Conservation (phyloP, 2,329 filamentous ascomycete genomes). For the Cordyceps cicadae region DNA sequence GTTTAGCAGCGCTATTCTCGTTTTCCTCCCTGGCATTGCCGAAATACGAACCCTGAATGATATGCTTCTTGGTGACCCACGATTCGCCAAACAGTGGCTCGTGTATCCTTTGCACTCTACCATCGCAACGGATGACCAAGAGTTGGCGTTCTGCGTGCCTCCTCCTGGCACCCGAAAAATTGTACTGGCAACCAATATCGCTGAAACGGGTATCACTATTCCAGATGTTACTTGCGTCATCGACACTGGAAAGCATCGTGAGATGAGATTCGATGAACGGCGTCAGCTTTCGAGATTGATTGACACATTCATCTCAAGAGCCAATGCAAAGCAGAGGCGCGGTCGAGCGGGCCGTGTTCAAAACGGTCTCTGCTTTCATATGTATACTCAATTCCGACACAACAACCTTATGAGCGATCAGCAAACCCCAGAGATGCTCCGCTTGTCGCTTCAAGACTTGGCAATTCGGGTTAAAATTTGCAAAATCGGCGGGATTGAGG, state of each 20-base stretch:
- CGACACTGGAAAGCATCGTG: constrained; percentile 92
- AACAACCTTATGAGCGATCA: constrained; percentile 81
- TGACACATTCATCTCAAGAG: constrained; percentile 89
- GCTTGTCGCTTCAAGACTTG: constrained; percentile 86
- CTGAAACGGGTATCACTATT: constrained; percentile 97
- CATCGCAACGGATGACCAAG: constrained; percentile 93
- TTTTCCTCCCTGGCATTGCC: constrained; percentile 90
- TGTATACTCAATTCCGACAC: constrained; percentile 86
- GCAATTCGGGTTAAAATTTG: constrained; percentile 97
- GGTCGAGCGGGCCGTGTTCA: constrained; percentile 94
- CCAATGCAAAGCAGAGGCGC: constrained; percentile 90
- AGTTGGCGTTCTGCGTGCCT: constrained; percentile 81
- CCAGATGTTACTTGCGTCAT: constrained; percentile 96
- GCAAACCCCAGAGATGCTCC: constrained; percentile 93
- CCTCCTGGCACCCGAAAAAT: constrained; percentile 81
- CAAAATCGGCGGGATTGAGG: constrained; percentile 86
- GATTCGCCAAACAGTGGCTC: constrained; percentile 70
- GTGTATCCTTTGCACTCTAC: constrained; percentile 88
- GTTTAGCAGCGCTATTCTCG: constrained; percentile 85
- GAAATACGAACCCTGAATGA: constrained; percentile 88
- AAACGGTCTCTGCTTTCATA: constrained; percentile 87
- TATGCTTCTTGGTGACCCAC: constrained; percentile 66
- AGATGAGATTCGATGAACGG: constrained; percentile 94
- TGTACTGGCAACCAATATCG: constrained; percentile 94
- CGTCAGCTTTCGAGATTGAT: constrained; percentile 83